Percentiles rank a stretch among this genome's conserved stretches.
Conservation (phyloP, 345 rosid genomes). For the Litchi chinensis region DNA sequence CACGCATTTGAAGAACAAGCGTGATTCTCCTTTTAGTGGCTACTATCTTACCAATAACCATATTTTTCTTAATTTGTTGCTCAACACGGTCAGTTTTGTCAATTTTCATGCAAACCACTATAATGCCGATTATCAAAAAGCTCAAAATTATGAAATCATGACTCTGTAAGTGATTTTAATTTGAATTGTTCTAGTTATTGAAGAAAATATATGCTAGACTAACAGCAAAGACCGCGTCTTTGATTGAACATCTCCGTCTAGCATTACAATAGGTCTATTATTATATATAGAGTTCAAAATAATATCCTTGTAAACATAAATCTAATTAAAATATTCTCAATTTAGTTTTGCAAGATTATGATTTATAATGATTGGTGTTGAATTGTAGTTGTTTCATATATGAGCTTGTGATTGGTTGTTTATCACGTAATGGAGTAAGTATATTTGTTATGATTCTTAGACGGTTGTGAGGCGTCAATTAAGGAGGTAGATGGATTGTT, state of each 20-base stretch:
- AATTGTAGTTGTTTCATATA: too few relatives aligned
- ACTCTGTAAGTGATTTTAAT: not conserved
- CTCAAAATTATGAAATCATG: too few relatives aligned
- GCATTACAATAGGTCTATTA: constrained; percentile 51
- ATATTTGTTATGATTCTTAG: constrained; percentile 29
- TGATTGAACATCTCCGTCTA: constrained; percentile 43
- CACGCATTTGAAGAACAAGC: constrained; percentile 50
- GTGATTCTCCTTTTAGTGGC: constrained; percentile 56
- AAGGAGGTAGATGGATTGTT: constrained; percentile 38
- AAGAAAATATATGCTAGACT: constrained; percentile 49
- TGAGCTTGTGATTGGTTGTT: not conserved
- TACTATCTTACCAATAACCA: constrained; percentile 42
- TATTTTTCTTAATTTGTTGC: constrained; percentile 54
- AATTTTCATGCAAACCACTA: not conserved
- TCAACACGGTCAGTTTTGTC: constrained; percentile 41
- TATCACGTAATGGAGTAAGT: constrained; percentile 20
- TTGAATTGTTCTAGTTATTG: constrained; percentile 39
- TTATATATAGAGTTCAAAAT: not conserved
- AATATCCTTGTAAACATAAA: too few relatives aligned
- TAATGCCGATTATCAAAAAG: not conserved
- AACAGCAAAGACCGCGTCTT: constrained; percentile 43
- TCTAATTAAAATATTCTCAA: too few relatives aligned
- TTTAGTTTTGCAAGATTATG: too few relatives aligned
- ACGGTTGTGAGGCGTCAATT: constrained; percentile 44
- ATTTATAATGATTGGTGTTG: too few relatives aligned